Evolutionary conservation across 371 early-diverging fungal species (phyloP).

Genomic region (Zychaea mexicana): DNA sequence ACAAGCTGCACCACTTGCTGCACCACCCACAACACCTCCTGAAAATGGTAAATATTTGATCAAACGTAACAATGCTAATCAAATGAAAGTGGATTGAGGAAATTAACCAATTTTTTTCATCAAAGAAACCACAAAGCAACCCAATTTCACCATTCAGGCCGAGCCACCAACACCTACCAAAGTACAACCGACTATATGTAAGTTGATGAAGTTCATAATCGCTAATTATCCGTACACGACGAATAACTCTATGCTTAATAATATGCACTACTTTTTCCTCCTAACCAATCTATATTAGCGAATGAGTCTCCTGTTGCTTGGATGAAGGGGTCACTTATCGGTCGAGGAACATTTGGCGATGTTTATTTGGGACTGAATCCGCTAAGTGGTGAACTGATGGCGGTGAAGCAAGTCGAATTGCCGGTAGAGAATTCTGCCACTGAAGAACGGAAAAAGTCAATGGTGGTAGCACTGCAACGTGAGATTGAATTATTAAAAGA

Average conservation of each 20-base stretch:
- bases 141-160: background rate
- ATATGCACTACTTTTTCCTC: too few species aligned
- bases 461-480: constrained; percentile 81
- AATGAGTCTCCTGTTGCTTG: constrained; percentile 49
- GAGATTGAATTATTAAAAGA: constrained; percentile 92
- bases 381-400: constrained; percentile 89
- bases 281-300: constrained; percentile 1
- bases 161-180: background rate
- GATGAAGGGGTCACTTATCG: constrained; percentile 92
- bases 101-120: background rate
- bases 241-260: too few species aligned
- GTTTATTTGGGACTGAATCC: constrained; percentile 94
- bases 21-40: background rate
- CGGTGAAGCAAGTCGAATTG: constrained; percentile 97
- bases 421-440: constrained; percentile 71
- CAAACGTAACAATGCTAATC: too few species aligned
- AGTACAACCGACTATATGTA: background rate
- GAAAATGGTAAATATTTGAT: background rate
- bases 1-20: too few species aligned
- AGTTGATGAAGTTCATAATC: too few species aligned
- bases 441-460: constrained; percentile 66
- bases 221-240: too few species aligned
- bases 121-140: background rate
- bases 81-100: too few species aligned
- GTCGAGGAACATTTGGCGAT: constrained; percentile 96